Evolutionary conservation across 2,329 filamentous ascomycete genomes (phyloP), one percentile per base, ranked within the genome.

Genomic region (Verticillium klebahnii): DNA sequence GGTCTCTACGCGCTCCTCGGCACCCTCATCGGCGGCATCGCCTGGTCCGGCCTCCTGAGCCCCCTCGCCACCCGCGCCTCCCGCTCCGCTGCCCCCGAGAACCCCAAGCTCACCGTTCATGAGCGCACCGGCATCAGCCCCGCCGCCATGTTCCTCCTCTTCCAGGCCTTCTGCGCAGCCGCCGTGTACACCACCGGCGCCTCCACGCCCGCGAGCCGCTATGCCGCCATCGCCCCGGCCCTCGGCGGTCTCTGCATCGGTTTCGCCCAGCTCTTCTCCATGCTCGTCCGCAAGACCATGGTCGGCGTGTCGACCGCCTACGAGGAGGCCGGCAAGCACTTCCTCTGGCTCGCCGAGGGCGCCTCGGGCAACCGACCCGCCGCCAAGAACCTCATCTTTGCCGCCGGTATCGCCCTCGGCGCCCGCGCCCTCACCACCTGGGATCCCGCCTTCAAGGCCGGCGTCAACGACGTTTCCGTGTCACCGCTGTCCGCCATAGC

Each of bases 271-370:
- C 73, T 85, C 8, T 70, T 82, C 4, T 88, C 85, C 0, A 71
- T 89, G 0, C 62, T 84, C 12, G 68, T 81, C 37, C 81, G 85
- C 29, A 77, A 77, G 25, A 75, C 78, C 50, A 78, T 88, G 62
- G 71, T 91, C 3, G 87, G 88, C 6, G 82, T 87, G 2, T 89
- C 87, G 2, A 78, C 78, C 1, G 82, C 82, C 0, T 90, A 85
- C 66, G 85, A 89, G 67, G 85, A 89, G 67, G 65, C 82, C 5
- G 87, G 85, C 9, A 80, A 81, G 60, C 78, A 81, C 66, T 77
- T 87, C 64, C 82, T 80, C 75, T 78, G 77, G 69, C 52, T 79
- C 2, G 59, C 74, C 55, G 66, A 71, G 11, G 72, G 75, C 19
- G 70, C 69, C 19, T 65, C 64, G 5, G 58, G 62, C 56, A 71